Base-by-base conservation (phyloP, 352 stramenopile genomes). In the Phytophthora parvispora region DNA sequence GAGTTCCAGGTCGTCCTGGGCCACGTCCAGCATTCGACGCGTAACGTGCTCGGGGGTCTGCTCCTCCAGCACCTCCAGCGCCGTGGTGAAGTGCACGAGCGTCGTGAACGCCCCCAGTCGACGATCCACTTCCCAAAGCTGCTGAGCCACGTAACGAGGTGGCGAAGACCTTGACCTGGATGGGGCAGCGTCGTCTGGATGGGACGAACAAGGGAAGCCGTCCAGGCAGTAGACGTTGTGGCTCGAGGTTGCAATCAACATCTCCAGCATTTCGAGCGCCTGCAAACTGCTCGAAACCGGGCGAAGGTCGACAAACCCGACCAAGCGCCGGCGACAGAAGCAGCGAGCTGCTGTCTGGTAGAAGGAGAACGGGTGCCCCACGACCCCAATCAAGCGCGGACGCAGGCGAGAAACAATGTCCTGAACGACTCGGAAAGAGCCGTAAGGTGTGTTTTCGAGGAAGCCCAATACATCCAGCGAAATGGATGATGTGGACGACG, bases 311-410 rank as follows among this genome's bases (percentile, higher is more conserved):
- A 88, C 22, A 27, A 78, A 81, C 16, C 67, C 72, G 10, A 80
- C 36, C 25, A 74, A 58, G 9, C 70, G 52, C 18, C 56, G 27
- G 16, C 69, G 69, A 55, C 77, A 84, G 51, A 74, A 70, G 22
- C 24, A 6, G 2, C 43, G 45, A 3, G 53, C 63, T 40, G 64
- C 74, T 16, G 70, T 45, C 29, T 69, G 59, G 63, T 91, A 91
- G 67, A 88, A 86, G 12, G 80, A 81, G 56, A 77, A 74, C n/a
- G 59, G 58, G 25, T 91, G 69, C 10, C 78, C 81, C 16, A 87
- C 34, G 4, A 88, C 52, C 3, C 56, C 63, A 54, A 88, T 20
- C 10, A 89, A 28, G 1, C 50, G 47, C 1, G 81, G 81, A 20
- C 60, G 60, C 13, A 91, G 45, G 3, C 53, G 58, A 22, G 43